Evolutionary conservation across 345 rosid genomes (phyloP).

Genomic region (Corchorus olitorius): DNA sequence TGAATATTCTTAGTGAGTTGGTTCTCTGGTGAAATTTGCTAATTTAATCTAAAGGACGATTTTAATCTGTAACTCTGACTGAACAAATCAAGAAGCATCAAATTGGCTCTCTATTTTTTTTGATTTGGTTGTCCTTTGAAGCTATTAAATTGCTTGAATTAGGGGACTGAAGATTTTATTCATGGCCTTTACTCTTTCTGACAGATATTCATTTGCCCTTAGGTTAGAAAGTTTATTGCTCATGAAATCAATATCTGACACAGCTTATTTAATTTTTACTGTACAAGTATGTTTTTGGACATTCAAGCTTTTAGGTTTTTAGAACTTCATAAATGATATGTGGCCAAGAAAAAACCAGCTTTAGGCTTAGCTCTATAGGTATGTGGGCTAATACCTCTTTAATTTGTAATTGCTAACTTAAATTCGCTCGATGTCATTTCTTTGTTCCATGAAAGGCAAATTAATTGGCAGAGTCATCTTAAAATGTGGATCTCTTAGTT

Average conservation of each 20-base stretch:
- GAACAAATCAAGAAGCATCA: conserved; percentile 22
- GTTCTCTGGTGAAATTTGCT: conserved; percentile 13
- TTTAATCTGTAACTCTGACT: conserved; percentile 8
- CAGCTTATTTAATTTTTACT: conserved; percentile 21
- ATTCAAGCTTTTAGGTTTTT: neutral
- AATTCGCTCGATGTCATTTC: neutral
- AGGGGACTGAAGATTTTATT: conserved; percentile 1
- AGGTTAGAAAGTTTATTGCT: conserved; percentile 16
- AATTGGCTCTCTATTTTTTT: conserved; percentile 15
- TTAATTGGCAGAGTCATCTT: neutral
- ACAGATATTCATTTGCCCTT: conserved; percentile 10
- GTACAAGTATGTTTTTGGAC: conserved; percentile 9
- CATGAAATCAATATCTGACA: conserved; percentile 11
- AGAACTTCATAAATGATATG: neutral
- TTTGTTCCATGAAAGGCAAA: neutral
- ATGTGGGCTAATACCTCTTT: neutral
- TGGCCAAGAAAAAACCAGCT: neutral
- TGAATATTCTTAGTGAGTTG: conserved; percentile 10
- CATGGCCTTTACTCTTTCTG: conserved; percentile 14
- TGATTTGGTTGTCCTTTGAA: conserved; percentile 10
- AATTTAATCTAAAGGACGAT: conserved; percentile 14
- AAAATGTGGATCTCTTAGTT: neutral
- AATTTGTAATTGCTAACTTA: neutral
- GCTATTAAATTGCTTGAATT: conserved; percentile 15
- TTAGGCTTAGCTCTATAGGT: neutral